Evolutionary conservation across 768 basidiomycete genomes (phyloP), one percentile per base, ranked within the genome.

Genomic region (Dioszegia hungarica): DNA sequence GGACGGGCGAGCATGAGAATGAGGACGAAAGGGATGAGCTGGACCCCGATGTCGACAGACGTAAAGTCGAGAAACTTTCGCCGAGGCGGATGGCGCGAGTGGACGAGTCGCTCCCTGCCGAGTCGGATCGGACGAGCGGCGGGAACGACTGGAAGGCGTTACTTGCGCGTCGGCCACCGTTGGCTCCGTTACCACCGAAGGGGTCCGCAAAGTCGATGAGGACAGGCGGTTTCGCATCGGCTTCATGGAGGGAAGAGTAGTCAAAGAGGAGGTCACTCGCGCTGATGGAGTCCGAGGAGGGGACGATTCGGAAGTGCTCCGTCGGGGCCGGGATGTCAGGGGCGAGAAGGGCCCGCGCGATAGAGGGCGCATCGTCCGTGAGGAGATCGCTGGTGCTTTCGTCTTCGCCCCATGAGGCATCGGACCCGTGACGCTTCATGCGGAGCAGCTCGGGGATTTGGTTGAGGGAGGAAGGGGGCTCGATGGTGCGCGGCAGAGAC

Each of bases 161-260:
- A 39, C 49, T 51, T 14, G 52, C 52, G 11, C 38, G 33, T 3
- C 14, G 24, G 25, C 11, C 4, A 29, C 3, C 22, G 12, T 11
- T 6, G 22, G 41, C 6, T 17, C 19, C 17, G 20, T 22, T 3
- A 6, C 22, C 4, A 3, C 25, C 25, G 36, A 51, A 51, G 19
- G 49, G 49, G 22, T 51, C 25, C 12, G 49, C 49, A 28, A 51
- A 51, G 25, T 51, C 31, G 17, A 51, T 27, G 5, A 51, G 8
- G 19, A 51, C 49, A 28, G 49, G 49, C 2, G 49, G 49, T 25
- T 51, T 51, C n/a, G n/a, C n/a, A n/a, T n/a, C n/a, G 34, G 28
- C 20, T n/a, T 51, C 49, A 24, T 38, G 37, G n/a, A 34, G 37
- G 20, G 49, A 38, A 28, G 27, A 39, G n/a, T 51, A 22, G 24